These are phyloP conservation scores for Corymbia maculata DNA, from an alignment of 345 rosid species.

Conservation along the genomic window DNA sequence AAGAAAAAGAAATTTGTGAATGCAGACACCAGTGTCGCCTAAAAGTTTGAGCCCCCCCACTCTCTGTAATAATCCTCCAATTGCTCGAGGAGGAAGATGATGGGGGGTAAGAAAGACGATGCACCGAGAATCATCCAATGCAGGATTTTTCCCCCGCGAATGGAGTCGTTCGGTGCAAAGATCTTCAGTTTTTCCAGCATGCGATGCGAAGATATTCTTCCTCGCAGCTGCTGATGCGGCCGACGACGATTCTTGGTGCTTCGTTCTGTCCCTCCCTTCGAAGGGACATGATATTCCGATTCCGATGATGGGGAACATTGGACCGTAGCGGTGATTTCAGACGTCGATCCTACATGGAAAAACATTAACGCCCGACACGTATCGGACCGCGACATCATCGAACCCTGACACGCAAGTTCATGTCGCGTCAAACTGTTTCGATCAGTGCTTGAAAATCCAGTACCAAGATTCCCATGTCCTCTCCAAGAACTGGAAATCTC, in stretches of 20 bases:
- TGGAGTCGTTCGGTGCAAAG: background rate
- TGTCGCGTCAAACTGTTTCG: background rate
- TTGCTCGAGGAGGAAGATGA: background rate
- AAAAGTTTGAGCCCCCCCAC: background rate
- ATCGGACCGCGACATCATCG: background rate
- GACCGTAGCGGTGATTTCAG: background rate
- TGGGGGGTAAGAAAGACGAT: background rate
- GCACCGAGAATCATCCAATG: background rate
- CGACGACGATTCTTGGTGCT: background rate
- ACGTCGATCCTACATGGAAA: background rate
- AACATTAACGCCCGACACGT: background rate
- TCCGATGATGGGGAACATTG: background rate
- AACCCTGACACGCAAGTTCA: background rate
- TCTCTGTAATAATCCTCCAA: background rate
- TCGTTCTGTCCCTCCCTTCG: background rate
- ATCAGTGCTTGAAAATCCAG: background rate
- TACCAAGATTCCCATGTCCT: background rate
- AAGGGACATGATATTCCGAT: background rate
- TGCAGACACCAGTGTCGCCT: background rate
- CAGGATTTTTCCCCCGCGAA: background rate
- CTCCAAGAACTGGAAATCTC: background rate
- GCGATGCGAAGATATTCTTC: background rate
- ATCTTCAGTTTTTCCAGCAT: background rate
- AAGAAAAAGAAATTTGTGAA: background rate
- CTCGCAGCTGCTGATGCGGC: background rate